phyloP scores from a whole-genome alignment of 495 filamentous ascomycete genomes.

The Saxophila tyrrhenica region DNA sequence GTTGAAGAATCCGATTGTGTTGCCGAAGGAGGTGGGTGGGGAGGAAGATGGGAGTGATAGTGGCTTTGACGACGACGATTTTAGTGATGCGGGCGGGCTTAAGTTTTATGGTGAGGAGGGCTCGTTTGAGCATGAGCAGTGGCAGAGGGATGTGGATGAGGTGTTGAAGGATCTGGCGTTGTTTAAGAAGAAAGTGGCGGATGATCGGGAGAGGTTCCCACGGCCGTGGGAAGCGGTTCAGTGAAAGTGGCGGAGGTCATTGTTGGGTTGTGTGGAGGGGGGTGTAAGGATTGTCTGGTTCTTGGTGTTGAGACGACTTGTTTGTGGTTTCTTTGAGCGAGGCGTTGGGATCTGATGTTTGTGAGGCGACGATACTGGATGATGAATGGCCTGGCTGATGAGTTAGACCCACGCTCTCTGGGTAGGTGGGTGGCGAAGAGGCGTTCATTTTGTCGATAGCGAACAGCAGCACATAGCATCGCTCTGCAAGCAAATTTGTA shows the following conservation, averaged over 20 bases:
- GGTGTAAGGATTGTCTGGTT: too few species aligned
- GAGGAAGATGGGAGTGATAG: conserved; percentile 23
- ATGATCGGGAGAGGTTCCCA: conserved; percentile 52
- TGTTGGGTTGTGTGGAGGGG: neutral
- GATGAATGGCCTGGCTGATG: neutral
- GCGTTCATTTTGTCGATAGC: neutral
- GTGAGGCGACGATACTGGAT: too few species aligned
- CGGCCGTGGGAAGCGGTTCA: neutral
- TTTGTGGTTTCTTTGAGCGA: too few species aligned
- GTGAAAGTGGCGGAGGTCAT: neutral
- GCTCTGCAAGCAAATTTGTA: too few species aligned
- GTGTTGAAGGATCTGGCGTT: conserved; percentile 60
- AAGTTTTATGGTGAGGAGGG: conserved; percentile 26
- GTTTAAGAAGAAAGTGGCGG: conserved; percentile 72
- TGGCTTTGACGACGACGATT: neutral
- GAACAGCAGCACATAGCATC: neutral
- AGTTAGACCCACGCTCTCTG: too few species aligned
- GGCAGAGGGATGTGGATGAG: conserved; percentile 49
- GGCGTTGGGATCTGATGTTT: neutral
- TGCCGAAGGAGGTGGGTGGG: conserved; percentile 31
- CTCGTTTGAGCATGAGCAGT: conserved; percentile 32
- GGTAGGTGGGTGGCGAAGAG: neutral
- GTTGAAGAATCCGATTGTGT: conserved; percentile 75
- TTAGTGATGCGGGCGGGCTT: conserved; percentile 22
- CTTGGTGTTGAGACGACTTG: too few species aligned